These are phyloP conservation scores for Chlorella sp. DNA, from an alignment of 139 green algal genomes.

Conservation along the genomic window DNA sequence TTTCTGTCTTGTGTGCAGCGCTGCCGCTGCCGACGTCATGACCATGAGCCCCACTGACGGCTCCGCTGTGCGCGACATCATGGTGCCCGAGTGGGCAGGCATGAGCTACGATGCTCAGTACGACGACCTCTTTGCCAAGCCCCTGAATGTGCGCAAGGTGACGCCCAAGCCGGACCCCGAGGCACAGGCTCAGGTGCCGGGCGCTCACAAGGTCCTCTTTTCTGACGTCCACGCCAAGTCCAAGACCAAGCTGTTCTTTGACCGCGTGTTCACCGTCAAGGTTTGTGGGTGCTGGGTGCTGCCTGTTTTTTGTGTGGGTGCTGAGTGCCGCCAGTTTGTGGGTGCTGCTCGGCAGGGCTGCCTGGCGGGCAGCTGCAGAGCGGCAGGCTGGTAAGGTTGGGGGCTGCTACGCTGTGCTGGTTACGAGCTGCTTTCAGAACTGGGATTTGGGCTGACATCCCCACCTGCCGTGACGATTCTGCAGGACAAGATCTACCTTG, in stretches of 20 bases:
- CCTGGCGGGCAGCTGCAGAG: too few species aligned
- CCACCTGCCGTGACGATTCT: background rate
- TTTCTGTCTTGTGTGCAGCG: background rate
- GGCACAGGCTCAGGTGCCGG: slow-evolving; percentile 59
- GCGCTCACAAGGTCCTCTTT: slow-evolving; percentile 63
- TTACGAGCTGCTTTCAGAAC: too few species aligned
- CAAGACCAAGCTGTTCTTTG: slow-evolving; percentile 62
- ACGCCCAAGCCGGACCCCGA: slow-evolving; percentile 82
- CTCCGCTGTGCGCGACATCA: background rate
- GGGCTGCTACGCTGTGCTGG: too few species aligned
- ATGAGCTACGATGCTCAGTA: slow-evolving; percentile 72
- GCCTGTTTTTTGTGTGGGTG: background rate
- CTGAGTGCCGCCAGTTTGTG: too few species aligned
- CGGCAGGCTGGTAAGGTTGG: too few species aligned
- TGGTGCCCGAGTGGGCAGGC: slow-evolving; percentile 26
- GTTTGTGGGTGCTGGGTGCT: background rate
- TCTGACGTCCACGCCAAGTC: slow-evolving; percentile 69
- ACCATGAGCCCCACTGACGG: background rate
- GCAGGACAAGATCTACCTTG: slow-evolving; percentile 76
- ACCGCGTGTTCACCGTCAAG: slow-evolving; percentile 71
- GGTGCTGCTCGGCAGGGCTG: too few species aligned
- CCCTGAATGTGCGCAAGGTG: slow-evolving; percentile 67
- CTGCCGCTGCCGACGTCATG: slow-evolving; percentile 1
- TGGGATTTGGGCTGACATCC: too few species aligned
- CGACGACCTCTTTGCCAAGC: slow-evolving; percentile 69